A percentile compares a stretch with the other conserved stretches of the same genome.
phyloP scores from a whole-genome alignment of 75 land plant genomes.

The Sequoiadendron giganteum region DNA sequence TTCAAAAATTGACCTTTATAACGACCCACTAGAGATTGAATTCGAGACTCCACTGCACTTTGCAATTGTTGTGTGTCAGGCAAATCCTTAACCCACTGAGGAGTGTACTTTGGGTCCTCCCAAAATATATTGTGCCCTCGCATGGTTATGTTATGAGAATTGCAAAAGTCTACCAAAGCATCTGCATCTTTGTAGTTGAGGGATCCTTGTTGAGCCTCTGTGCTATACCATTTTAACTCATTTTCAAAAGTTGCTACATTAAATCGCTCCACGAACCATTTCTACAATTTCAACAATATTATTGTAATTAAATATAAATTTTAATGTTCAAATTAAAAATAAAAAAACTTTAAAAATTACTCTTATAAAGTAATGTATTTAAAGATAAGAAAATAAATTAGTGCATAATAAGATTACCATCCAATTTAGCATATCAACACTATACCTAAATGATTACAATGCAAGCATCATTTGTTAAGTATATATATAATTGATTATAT shows the following conservation, averaged over 20 bases:
- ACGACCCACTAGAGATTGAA: conserved; percentile 41
- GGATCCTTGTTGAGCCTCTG: conserved; percentile 39
- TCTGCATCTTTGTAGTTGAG: conserved; percentile 57
- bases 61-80: conserved; percentile 20
- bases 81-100: conserved; percentile 40
- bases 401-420: too few relatives aligned
- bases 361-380: background rate
- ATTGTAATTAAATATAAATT: background rate
- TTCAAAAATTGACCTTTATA: conserved; percentile 45
- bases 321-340: background rate
- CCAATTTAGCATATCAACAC: too few relatives aligned
- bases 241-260: conserved; percentile 55
- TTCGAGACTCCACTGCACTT: conserved; percentile 22
- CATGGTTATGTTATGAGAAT: conserved; percentile 32
- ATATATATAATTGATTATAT: too few relatives aligned
- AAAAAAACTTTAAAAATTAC: background rate
- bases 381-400: background rate
- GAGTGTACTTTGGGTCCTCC: conserved; percentile 54
- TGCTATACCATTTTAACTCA: conserved; percentile 80
- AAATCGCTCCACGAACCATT: conserved; percentile 62
- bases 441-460: too few relatives aligned
- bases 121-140: conserved; percentile 72
- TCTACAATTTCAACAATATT: conserved; percentile 15
- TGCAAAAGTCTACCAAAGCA: conserved; percentile 44
- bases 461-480: too few relatives aligned